A percentile compares a stretch with the other conserved stretches of the same genome.
Conservation (phyloP, 257 asterid species). For the Solanum arcanum region DNA sequence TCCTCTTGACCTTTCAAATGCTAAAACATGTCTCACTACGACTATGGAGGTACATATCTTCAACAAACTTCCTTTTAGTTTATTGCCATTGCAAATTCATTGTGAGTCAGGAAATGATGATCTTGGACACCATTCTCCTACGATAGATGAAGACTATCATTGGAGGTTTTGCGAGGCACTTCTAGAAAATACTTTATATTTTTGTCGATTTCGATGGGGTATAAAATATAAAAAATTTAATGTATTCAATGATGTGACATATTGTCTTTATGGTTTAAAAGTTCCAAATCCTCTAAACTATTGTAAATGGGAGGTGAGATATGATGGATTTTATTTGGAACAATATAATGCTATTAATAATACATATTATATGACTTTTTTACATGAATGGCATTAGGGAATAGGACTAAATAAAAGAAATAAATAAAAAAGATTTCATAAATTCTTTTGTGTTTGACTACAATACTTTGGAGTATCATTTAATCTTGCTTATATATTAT, state of each 20-base stretch:
- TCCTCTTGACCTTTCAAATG: not conserved
- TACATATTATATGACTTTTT: not conserved
- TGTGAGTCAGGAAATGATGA: not conserved
- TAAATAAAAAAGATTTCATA: not conserved
- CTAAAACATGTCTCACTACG: not conserved
- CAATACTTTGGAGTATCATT: not conserved
- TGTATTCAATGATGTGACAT: not conserved
- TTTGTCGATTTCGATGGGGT: not conserved
- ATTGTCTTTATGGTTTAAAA: not conserved
- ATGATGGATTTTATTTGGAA: not conserved
- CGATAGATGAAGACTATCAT: not conserved
- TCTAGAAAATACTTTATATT: not conserved
- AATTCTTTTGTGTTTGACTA: not conserved
- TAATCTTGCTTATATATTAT: not conserved
- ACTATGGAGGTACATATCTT: not conserved
- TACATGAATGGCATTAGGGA: not conserved
- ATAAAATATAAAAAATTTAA: not conserved
- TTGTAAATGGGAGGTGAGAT: not conserved
- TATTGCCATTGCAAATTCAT: not conserved
- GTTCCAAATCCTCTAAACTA: not conserved
- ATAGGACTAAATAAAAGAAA: not conserved
- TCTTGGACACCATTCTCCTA: not conserved
- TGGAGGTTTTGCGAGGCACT: not conserved
- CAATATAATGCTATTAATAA: not conserved
- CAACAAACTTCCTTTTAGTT: not conserved